A percentile compares a stretch with the other conserved stretches of the same genome.
These are phyloP conservation scores for Agarophyton chilense DNA, from an alignment of 23 red algal genomes.

Conservation along the genomic window DNA sequence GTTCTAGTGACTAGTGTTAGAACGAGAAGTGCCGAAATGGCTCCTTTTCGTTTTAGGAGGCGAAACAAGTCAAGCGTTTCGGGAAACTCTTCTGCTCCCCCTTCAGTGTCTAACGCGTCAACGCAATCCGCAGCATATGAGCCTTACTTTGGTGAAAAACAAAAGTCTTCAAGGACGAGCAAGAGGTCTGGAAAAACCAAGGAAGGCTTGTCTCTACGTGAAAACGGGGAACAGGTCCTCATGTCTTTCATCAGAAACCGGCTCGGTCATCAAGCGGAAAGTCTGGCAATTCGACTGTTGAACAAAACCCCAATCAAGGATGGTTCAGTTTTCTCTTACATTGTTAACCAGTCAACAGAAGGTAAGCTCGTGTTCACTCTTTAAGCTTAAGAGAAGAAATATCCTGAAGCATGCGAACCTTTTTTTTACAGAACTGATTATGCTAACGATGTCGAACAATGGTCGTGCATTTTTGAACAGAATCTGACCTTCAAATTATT, in stretches of 20 bases:
- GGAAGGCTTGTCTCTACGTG: neutral
- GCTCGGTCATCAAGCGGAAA: conserved; percentile 43
- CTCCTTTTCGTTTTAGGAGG: conserved; percentile 18
- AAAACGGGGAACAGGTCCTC: conserved; percentile 51
- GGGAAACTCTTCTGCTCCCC: neutral
- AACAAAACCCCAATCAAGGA: conserved; percentile 72
- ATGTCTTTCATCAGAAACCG: conserved; percentile 53
- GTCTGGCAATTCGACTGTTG: conserved; percentile 46
- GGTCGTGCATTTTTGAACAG: neutral
- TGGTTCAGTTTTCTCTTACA: conserved; percentile 29
- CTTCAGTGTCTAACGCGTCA: conserved; percentile 14
- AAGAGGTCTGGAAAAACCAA: neutral
- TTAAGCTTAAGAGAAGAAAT: neutral
- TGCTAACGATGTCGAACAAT: neutral
- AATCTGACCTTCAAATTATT: conserved; percentile 66
- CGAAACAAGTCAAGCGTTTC: conserved; percentile 26
- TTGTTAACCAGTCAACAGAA: conserved; percentile 67
- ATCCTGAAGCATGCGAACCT: too few relatives aligned
- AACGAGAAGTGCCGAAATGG: neutral
- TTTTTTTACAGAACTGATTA: neutral
- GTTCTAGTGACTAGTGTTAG: neutral
- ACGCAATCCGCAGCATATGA: neutral
- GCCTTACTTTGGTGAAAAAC: conserved; percentile 21
- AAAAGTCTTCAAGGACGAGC: conserved; percentile 11
- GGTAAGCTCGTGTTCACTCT: conserved; percentile 9